Conservation (phyloP, 306 rosid genomes). For the Vicia sativa region DNA sequence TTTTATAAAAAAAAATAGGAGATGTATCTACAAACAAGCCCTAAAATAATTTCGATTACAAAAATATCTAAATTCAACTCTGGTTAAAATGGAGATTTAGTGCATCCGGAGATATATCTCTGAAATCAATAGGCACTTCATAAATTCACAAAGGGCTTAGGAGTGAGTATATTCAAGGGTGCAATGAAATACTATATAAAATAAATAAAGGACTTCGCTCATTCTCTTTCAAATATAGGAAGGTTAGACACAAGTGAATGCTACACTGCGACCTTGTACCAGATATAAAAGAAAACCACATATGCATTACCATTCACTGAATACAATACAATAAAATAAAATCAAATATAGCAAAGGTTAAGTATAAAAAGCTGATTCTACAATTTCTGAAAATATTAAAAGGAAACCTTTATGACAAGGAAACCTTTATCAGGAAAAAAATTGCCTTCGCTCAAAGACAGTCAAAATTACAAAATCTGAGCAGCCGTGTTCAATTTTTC, state of each 20-base stretch:
- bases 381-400: slow-evolving; percentile 17
- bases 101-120: too few relatives aligned
- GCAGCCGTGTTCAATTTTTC: slow-evolving; percentile 97
- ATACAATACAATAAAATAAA: slow-evolving; percentile 4
- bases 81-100: too few relatives aligned
- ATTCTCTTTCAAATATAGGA: slow-evolving; percentile 31
- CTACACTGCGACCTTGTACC: slow-evolving; percentile 26
- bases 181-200: too few relatives aligned
- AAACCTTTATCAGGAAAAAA: slow-evolving; percentile 25
- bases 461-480: slow-evolving; percentile 63
- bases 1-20: too few relatives aligned
- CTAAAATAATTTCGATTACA: too few relatives aligned
- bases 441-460: neutral
- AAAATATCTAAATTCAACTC: too few relatives aligned
- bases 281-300: slow-evolving; percentile 34
- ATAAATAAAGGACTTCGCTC: neutral
- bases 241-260: slow-evolving; percentile 28
- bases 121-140: too few relatives aligned
- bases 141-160: too few relatives aligned
- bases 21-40: too few relatives aligned
- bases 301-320: slow-evolving; percentile 37
- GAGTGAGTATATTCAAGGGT: too few relatives aligned
- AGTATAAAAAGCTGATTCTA: slow-evolving; percentile 27
- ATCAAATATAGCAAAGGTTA: neutral
- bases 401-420: slow-evolving; percentile 11